Base-by-base conservation (phyloP, 441 rosid species). In the Pelargonium cotyledonis region DNA sequence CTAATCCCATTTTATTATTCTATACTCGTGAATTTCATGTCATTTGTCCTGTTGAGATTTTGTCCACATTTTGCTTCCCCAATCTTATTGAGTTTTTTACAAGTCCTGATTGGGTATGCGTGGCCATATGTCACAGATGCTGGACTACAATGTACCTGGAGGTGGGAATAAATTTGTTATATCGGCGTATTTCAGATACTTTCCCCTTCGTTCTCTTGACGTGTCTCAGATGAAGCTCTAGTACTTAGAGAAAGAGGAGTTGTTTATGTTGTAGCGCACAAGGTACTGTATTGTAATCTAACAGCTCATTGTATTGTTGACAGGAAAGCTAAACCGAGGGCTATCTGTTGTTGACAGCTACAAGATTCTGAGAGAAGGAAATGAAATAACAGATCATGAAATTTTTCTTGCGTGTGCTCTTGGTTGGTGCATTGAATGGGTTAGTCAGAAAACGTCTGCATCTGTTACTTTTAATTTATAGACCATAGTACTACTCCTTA, bases 351-450 rank as follows among this genome's bases (percentile, higher is more conserved):
- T 90, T 71, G 93, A 87, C 75, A 88, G 96, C 81, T 87, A 84
- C 83, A 84, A 85, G 72, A 73, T 87, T 73, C 70, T 92, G 81
- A 85, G 84, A 79, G 81, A 85, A 77, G 91, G 89, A 69, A 76
- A 73, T 46, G 89, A 84, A 66, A 74, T 92, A 79, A 85, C 85
- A 0, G 88, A 86, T 53, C 85, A 90, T 43, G 95, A 92, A 62
- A 55, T 82, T 65, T 88, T 88, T 68, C 93, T 84, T 68, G 78
- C 90, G 5, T 82, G 88, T 70, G 85, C 86, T 68, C 96, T 92
- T 68, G 98, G 95, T 70, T 92, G 98, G 98, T 92, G 96, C 63
- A 83, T 90, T 69, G 95, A 92, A 83, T 92, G 96, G 96, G 98
- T 92, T 87, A 49, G 78, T 31, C 60, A 4, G 57, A 62, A 70